Evolutionary conservation across 805 yeast species (phyloP), one percentile per base, ranked within the genome.

Genomic region (Metschnikowia picachoensis): DNA sequence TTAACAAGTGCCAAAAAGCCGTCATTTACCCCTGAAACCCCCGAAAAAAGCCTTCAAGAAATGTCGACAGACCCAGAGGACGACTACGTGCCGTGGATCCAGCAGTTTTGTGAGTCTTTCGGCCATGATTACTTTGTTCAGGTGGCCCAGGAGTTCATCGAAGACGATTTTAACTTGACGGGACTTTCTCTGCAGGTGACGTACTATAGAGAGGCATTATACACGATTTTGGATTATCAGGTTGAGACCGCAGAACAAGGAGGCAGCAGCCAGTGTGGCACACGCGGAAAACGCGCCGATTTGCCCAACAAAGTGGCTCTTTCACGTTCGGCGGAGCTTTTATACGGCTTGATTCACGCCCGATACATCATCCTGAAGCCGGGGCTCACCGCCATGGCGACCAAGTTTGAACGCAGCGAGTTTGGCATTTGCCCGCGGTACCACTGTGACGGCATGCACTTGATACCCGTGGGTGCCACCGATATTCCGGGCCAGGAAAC

Each of bases 291-390:
- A 43, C 80, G 79, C 27, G 73, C 76, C 39, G 82, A 78, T 56
- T 74, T 80, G 53, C 81, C 87, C 9, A 84, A 82, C 55, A 76
- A 85, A 57, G 87, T 94, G 6, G 65, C 88, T 48, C 78, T 92
- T 33, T 91, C 90, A 48, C 95, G 87, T 63, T 81, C 92, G 13
- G 98, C 98, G 0, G 97, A 91, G 67, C 77, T 89, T 46, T 72
- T 94, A 39, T 94, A 92, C 64, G 99, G 99, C 2, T 74, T 94
- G 49, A 91, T 94, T 44, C 99, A 94, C 66, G 96, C 97, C 8
- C 73, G 99, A 48, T 94, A 78, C 68, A 87, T 94, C 47, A 72
- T 90, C 37, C 85, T 96, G 4, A 87, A 92, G 55, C 94, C 83
- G 35, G 99, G 99, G 0, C 73, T 92, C 46, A 86, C 89, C 50